phyloP scores from a whole-genome alignment of 345 rosid genomes.

The Angophora floribunda region DNA sequence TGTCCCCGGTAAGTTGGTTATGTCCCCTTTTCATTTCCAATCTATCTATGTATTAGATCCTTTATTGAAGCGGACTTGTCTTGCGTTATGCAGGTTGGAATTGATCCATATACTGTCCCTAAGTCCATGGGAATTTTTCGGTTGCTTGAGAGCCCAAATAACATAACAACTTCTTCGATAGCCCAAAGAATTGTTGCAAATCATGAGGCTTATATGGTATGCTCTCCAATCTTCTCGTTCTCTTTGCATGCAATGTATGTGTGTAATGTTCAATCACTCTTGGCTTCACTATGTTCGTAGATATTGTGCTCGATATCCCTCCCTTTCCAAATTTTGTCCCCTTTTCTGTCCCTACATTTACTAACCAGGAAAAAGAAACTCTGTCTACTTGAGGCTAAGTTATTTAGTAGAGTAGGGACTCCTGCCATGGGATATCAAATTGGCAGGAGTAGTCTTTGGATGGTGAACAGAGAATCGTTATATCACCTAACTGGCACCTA shows the following conservation, averaged over 20 bases:
- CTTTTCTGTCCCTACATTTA: not conserved
- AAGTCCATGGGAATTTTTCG: slow-evolving; percentile 70
- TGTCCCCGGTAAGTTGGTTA: slow-evolving; percentile 21
- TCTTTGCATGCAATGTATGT: not conserved
- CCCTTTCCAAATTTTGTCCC: not conserved
- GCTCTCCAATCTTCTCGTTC: not conserved
- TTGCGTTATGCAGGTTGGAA: slow-evolving; percentile 34
- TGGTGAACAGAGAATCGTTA: not conserved
- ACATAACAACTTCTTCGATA: slow-evolving; percentile 63
- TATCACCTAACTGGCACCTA: not conserved
- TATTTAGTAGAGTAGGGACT: not conserved
- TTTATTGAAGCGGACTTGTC: not conserved
- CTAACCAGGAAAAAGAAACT: not conserved
- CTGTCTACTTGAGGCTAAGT: not conserved
- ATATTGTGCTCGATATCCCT: not conserved
- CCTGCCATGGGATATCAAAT: not conserved
- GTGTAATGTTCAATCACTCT: not conserved
- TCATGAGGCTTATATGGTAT: slow-evolving; percentile 73
- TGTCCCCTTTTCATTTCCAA: not conserved
- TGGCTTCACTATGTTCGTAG: not conserved
- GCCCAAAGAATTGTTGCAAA: slow-evolving; percentile 78
- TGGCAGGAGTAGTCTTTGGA: not conserved
- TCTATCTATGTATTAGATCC: not conserved
- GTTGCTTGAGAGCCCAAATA: slow-evolving; percentile 67
- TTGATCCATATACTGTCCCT: slow-evolving; percentile 69